A percentile compares a stretch with the other conserved stretches of the same genome.
Evolutionary conservation across 1,284 basidiomycete species (phyloP).

Genomic region (Fomitopsis betulina): DNA sequence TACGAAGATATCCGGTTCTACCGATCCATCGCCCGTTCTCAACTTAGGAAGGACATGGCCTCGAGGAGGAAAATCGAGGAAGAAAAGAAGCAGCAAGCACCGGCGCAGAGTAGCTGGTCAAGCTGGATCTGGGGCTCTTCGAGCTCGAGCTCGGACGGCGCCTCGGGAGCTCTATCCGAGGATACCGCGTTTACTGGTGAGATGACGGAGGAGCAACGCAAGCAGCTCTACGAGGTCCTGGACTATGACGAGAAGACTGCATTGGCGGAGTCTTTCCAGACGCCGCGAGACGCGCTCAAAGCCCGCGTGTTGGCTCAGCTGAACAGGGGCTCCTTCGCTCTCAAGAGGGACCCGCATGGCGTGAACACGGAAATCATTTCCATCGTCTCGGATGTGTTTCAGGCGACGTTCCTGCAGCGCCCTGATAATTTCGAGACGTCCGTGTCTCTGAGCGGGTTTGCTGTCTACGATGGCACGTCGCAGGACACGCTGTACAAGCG

Average conservation of each 20-base stretch:
- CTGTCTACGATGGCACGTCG: slow-evolving; percentile 91
- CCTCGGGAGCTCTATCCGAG: slow-evolving; percentile 30
- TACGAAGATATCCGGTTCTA: slow-evolving; percentile 99
- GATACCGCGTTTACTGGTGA: slow-evolving; percentile 57
- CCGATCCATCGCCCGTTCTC: slow-evolving; percentile 90
- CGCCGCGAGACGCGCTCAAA: slow-evolving; percentile 82
- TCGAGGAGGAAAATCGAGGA: slow-evolving; percentile 66
- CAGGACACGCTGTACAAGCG: slow-evolving; percentile 81
- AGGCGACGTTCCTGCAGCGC: slow-evolving; percentile 83
- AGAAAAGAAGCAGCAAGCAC: slow-evolving; percentile 51
- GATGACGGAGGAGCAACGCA: slow-evolving; percentile 91
- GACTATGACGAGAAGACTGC: slow-evolving; percentile 91
- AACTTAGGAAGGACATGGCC: slow-evolving; percentile 82
- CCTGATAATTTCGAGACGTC: slow-evolving; percentile 83
- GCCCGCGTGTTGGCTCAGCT: slow-evolving; percentile 76
- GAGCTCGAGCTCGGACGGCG: slow-evolving; percentile 2
- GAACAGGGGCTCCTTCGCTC: slow-evolving; percentile 82
- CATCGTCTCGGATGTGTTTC: slow-evolving; percentile 86
- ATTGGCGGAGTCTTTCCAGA: slow-evolving; percentile 61
- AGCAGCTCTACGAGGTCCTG: slow-evolving; percentile 90
- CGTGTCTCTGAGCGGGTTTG: slow-evolving; percentile 83
- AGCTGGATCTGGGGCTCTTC: slow-evolving; percentile 85
- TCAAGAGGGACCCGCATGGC: slow-evolving; percentile 71
- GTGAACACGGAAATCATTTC: slow-evolving; percentile 74
- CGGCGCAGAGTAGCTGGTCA: slow-evolving; percentile 60